Evolutionary conservation across 2,329 filamentous ascomycete species (phyloP).

Genomic region (Colletotrichum noveboracense): DNA sequence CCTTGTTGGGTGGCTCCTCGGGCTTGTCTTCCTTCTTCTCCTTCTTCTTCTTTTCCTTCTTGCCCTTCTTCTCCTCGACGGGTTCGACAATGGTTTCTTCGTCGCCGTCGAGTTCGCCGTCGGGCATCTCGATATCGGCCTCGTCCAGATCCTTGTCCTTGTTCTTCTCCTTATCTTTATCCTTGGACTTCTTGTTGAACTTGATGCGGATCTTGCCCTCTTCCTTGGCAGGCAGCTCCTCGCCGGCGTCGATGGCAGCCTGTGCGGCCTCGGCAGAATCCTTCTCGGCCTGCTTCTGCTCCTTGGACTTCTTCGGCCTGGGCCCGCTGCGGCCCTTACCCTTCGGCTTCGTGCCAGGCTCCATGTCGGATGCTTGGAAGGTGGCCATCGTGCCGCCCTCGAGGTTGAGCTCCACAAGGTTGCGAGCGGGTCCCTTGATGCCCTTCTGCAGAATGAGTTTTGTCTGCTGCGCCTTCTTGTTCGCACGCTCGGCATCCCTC

Average conservation of each 20-base stretch:
- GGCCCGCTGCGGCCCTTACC: conserved; percentile 62
- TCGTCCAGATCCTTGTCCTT: conserved; percentile 38
- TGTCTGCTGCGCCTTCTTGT: conserved; percentile 91
- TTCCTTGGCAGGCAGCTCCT: conserved; percentile 70
- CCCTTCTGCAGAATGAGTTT: conserved; percentile 87
- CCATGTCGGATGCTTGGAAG: conserved; percentile 73
- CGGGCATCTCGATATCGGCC: conserved; percentile 42
- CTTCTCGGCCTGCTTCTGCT: conserved; percentile 82
- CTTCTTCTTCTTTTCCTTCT: conserved; percentile 52
- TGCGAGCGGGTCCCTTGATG: conserved; percentile 76
- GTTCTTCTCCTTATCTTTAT: conserved; percentile 48
- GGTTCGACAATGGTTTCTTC: conserved; percentile 39
- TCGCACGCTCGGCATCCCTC: conserved; percentile 85
- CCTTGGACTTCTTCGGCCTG: conserved; percentile 89
- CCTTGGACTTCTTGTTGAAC: conserved; percentile 56
- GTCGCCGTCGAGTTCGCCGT: conserved; percentile 35
- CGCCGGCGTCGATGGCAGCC: conserved; percentile 79
- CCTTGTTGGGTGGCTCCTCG: conserved; percentile 58
- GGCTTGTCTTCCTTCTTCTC: conserved; percentile 49
- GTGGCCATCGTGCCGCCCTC: conserved; percentile 87
- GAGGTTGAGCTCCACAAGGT: conserved; percentile 73
- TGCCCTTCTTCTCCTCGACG: conserved; percentile 49
- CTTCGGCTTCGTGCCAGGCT: conserved; percentile 53
- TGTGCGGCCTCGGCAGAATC: conserved; percentile 87
- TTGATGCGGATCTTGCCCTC: conserved; percentile 69